These are phyloP conservation scores for Geotrichum europaeum DNA, from an alignment of 1,139 yeast species.

Conservation along the genomic window DNA sequence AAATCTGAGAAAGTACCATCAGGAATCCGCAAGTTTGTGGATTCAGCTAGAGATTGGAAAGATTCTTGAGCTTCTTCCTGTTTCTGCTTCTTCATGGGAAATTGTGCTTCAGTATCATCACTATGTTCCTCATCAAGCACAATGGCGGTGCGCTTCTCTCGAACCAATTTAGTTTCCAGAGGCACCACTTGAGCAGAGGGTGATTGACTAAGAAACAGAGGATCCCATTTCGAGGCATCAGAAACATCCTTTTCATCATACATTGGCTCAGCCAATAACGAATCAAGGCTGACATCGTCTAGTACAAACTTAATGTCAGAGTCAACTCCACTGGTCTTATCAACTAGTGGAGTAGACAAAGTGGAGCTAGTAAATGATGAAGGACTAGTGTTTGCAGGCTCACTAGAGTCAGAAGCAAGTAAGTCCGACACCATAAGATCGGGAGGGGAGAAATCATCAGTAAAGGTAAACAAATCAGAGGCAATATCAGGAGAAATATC, in stretches of 20 bases:
- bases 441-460: slow-evolving; percentile 7
- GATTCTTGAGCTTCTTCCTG: not conserved
- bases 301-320: not conserved
- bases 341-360: slow-evolving; percentile 3
- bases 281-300: slow-evolving; percentile 4
- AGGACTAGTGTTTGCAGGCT: not conserved
- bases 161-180: not conserved
- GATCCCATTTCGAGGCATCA: not conserved
- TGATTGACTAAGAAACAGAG: not conserved
- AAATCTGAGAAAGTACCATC: slow-evolving; percentile 25
- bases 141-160: slow-evolving; percentile 20
- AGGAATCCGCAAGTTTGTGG: not conserved
- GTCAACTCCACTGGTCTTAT: not conserved
- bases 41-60: not conserved
- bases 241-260: not conserved
- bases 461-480: slow-evolving; percentile 4
- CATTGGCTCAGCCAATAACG: slow-evolving; percentile 15
- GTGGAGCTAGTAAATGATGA: not conserved
- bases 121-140: slow-evolving; percentile 16
- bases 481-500: slow-evolving; percentile 7
- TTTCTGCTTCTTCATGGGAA: not conserved
- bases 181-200: not conserved
- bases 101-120: not conserved
- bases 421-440: not conserved
- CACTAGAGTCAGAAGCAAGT: slow-evolving; percentile 1